phyloP scores from a whole-genome alignment of 495 filamentous ascomycete species.

The Trypethelium eluteriae region DNA sequence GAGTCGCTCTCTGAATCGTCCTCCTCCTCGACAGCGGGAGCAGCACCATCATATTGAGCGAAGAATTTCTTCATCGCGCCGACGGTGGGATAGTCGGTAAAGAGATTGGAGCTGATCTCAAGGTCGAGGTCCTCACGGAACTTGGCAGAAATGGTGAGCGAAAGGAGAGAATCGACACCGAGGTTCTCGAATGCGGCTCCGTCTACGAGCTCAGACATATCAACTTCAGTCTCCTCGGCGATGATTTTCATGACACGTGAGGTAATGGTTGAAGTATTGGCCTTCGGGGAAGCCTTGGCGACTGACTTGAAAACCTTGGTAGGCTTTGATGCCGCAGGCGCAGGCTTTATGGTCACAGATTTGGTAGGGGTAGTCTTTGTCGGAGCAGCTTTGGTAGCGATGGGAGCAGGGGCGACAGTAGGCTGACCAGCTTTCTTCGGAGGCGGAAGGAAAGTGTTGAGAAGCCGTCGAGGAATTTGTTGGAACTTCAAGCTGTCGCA shows the following conservation, averaged over 20 bases:
- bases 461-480: slow-evolving; percentile 38
- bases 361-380: slow-evolving; percentile 12
- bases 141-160: slow-evolving; percentile 40
- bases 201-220: slow-evolving; percentile 39
- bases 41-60: slow-evolving; percentile 35
- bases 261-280: slow-evolving; percentile 28
- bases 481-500: slow-evolving; percentile 41
- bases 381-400: slow-evolving; percentile 21
- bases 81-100: slow-evolving; percentile 39
- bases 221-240: slow-evolving; percentile 39
- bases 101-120: slow-evolving; percentile 39
- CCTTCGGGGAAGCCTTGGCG: slow-evolving; percentile 22
- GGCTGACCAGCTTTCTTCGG: slow-evolving; percentile 24
- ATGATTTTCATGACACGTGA: slow-evolving; percentile 40
- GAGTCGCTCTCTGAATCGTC: slow-evolving; percentile 34
- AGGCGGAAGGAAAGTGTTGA: slow-evolving; percentile 37
- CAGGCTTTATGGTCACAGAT: slow-evolving; percentile 15
- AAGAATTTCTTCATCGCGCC: slow-evolving; percentile 43
- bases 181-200: slow-evolving; percentile 41
- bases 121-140: slow-evolving; percentile 41
- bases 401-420: slow-evolving; percentile 21
- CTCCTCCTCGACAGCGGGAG: slow-evolving; percentile 27
- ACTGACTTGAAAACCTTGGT: slow-evolving; percentile 25
- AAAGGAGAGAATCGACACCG: slow-evolving; percentile 40
- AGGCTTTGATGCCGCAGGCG: slow-evolving; percentile 23